A percentile compares a stretch with the other conserved stretches of the same genome.
Conservation (phyloP, 257 asterid genomes). For the Gardenia jasminoides region DNA sequence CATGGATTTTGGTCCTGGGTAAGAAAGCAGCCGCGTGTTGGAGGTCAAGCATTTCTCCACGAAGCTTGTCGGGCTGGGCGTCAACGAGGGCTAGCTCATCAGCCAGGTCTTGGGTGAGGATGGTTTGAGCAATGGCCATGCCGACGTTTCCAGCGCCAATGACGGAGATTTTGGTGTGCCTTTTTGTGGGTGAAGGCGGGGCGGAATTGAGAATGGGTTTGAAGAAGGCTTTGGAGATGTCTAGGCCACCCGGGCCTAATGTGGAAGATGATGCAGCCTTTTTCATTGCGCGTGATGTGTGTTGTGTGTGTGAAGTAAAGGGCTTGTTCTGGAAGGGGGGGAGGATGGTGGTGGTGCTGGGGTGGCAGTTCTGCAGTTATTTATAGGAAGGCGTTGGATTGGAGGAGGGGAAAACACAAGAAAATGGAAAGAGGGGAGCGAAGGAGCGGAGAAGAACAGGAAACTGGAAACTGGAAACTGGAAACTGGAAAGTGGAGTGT, state of each 20-base stretch:
- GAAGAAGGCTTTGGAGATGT: slow-evolving; percentile 59
- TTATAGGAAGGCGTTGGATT: slow-evolving; percentile 9
- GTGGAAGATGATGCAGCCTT: slow-evolving; percentile 51
- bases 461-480: background rate
- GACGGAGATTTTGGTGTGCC: slow-evolving; percentile 73
- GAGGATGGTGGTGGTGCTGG: too few species aligned
- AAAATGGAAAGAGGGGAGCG: too few species aligned
- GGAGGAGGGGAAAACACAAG: background rate
- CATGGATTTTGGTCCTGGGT: slow-evolving; percentile 71
- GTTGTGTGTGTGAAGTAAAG: background rate
- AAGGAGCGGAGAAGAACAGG: too few species aligned
- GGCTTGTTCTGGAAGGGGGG: too few species aligned
- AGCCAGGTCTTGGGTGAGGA: slow-evolving; percentile 78
- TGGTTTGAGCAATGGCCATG: slow-evolving; percentile 93
- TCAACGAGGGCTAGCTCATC: slow-evolving; percentile 83
- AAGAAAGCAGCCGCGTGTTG: slow-evolving; percentile 93
- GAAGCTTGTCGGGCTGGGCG: slow-evolving; percentile 67
- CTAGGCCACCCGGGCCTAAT: slow-evolving; percentile 80
- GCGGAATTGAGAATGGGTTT: slow-evolving; percentile 44
- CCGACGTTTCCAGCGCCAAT: slow-evolving; percentile 92
- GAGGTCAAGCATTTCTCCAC: slow-evolving; percentile 87
- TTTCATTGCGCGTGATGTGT: slow-evolving; percentile 35
- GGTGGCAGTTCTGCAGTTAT: background rate
- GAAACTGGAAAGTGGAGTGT: background rate
- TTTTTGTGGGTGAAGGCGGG: slow-evolving; percentile 45